Conservation (phyloP, 768 basidiomycete genomes). For the Hemileccinum rubropunctum region DNA sequence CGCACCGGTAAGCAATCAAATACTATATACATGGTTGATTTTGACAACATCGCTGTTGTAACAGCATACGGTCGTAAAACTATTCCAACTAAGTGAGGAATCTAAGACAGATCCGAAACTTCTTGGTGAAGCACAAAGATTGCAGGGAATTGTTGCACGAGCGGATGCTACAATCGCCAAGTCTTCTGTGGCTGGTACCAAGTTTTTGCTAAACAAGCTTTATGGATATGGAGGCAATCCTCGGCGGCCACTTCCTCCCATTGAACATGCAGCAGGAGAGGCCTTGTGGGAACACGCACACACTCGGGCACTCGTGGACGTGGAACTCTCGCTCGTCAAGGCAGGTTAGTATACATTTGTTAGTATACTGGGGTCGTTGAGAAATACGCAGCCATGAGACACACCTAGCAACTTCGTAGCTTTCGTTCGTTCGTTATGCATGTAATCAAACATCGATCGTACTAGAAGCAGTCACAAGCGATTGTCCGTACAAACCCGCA, state of each 20-base stretch:
- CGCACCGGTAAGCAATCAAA: constrained; percentile 54
- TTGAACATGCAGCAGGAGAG: constrained; percentile 50
- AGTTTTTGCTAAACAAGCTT: constrained; percentile 68
- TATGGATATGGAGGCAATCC: constrained; percentile 81
- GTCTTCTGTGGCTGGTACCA: constrained; percentile 78
- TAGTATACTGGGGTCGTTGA: background rate
- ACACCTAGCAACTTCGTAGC: too few relatives aligned
- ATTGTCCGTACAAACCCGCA: background rate
- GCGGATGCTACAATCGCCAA: constrained; percentile 81
- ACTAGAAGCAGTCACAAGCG: background rate
- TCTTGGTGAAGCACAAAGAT: constrained; percentile 63
- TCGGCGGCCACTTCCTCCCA: constrained; percentile 74
- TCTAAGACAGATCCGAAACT: constrained; percentile 53
- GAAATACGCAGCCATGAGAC: too few relatives aligned
- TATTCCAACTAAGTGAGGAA: constrained; percentile 61
- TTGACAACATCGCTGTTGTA: constrained; percentile 3
- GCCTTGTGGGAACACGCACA: constrained; percentile 73
- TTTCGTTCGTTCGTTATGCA: too few relatives aligned
- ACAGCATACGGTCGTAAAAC: constrained; percentile 55
- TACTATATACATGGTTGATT: background rate
- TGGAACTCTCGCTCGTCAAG: constrained; percentile 59
- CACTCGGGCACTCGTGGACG: constrained; percentile 60
- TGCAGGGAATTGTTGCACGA: constrained; percentile 79
- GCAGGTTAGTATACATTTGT: background rate
- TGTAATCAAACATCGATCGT: background rate